These are phyloP conservation scores for Ophiostoma ips DNA, from an alignment of 2,329 filamentous ascomycete genomes.

Conservation along the genomic window DNA sequence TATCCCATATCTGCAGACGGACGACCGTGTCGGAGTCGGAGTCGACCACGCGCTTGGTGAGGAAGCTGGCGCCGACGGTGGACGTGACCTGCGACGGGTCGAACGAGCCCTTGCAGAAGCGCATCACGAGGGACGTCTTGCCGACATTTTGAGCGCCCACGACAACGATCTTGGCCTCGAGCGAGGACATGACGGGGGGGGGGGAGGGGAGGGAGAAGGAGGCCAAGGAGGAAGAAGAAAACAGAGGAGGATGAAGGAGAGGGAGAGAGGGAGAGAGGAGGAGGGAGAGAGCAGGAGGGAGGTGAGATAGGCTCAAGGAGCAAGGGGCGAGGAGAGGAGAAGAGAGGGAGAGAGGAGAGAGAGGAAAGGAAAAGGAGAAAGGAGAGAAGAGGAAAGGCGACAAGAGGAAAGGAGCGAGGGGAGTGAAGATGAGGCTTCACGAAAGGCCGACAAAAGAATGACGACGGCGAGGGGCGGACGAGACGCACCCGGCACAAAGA, in stretches of 20 bases:
- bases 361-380: not conserved
- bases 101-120: slow-evolving; percentile 61
- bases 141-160: slow-evolving; percentile 68
- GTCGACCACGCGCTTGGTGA: slow-evolving; percentile 69
- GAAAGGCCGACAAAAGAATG: no score
- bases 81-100: slow-evolving; percentile 49
- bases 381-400: not conserved
- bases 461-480: not conserved
- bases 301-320: no score
- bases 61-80: slow-evolving; percentile 68
- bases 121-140: slow-evolving; percentile 65
- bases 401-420: not conserved
- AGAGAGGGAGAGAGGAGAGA: not conserved
- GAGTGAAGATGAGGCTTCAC: no score
- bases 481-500: not conserved
- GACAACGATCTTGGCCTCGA: slow-evolving; percentile 72
- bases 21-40: slow-evolving; percentile 75
- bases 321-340: not conserved
- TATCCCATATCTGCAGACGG: slow-evolving; percentile 94
- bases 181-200: slow-evolving; percentile 34
- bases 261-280: not conserved
- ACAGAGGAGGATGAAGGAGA: not conserved
- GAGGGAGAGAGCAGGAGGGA: not conserved
- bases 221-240: not conserved
- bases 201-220: not conserved